A percentile compares a stretch with the other conserved stretches of the same genome.
Evolutionary conservation across 352 stramenopile species (phyloP).

Genomic region (Phytophthora constricta): DNA sequence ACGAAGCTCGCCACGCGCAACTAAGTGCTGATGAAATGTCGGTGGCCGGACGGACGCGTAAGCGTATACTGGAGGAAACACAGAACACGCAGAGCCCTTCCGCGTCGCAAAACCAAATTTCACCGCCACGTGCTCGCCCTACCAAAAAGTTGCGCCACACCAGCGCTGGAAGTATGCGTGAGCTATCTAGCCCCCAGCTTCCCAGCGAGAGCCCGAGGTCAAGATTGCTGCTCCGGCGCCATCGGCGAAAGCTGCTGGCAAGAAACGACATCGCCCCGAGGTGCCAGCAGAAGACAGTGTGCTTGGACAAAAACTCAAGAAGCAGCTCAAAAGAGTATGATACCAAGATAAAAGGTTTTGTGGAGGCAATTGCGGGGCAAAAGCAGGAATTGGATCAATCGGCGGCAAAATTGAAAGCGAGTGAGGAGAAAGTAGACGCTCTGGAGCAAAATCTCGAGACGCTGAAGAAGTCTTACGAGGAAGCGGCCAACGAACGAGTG

Average conservation of each 20-base stretch:
- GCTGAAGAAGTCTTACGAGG: too few relatives aligned
- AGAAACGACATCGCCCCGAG: slow-evolving; percentile 15
- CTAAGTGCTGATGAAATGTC: slow-evolving; percentile 34
- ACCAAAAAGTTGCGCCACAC: slow-evolving; percentile 26
- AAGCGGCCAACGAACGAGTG: too few relatives aligned
- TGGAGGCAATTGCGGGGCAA: too few relatives aligned
- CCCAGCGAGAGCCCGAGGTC: background rate
- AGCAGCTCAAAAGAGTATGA: background rate
- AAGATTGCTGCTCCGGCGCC: background rate
- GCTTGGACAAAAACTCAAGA: background rate
- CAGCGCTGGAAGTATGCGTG: slow-evolving; percentile 3
- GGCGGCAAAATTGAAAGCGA: background rate
- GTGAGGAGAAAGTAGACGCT: background rate
- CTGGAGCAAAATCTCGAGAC: too few relatives aligned
- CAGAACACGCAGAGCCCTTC: slow-evolving; percentile 37
- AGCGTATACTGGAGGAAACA: slow-evolving; percentile 35
- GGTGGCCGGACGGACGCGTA: slow-evolving; percentile 25
- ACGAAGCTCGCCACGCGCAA: slow-evolving; percentile 27
- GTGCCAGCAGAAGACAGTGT: slow-evolving; percentile 18
- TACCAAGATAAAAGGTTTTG: background rate
- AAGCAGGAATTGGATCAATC: background rate
- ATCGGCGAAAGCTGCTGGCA: slow-evolving; percentile 15
- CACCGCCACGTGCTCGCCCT: slow-evolving; percentile 21
- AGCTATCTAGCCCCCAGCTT: background rate
- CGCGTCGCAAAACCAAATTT: slow-evolving; percentile 3